phyloP scores from a whole-genome alignment of 805 yeast species.

The Starmerella geochares region DNA sequence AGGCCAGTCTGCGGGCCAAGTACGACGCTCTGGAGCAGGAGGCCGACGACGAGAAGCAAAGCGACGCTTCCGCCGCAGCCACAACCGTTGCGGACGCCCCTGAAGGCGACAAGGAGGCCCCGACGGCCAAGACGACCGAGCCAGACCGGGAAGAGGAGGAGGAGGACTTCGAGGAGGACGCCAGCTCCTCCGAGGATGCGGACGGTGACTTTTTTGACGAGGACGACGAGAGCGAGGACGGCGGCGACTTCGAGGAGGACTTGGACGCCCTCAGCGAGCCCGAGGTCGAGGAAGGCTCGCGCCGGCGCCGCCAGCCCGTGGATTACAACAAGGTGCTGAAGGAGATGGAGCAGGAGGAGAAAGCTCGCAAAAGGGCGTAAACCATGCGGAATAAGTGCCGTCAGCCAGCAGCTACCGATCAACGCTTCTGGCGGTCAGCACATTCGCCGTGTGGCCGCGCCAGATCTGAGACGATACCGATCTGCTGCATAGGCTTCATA shows the following conservation, averaged over 20 bases:
- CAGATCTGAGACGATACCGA: too few species aligned
- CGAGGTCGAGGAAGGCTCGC: slow-evolving; percentile 69
- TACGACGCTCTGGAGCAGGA: slow-evolving; percentile 20
- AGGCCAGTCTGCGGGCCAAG: slow-evolving; percentile 17
- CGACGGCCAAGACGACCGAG: slow-evolving; percentile 30
- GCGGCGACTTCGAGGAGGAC: slow-evolving; percentile 32
- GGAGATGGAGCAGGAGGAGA: slow-evolving; percentile 46
- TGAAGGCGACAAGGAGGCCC: neutral
- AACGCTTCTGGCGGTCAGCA: too few species aligned
- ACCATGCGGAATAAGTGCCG: neutral
- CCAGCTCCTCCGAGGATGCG: slow-evolving; percentile 30
- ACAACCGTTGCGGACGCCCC: too few species aligned
- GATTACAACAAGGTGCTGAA: slow-evolving; percentile 76
- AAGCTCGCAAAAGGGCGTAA: neutral
- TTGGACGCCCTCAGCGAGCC: slow-evolving; percentile 47
- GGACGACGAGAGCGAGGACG: slow-evolving; percentile 50
- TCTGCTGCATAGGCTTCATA: too few species aligned
- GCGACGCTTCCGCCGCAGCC: too few species aligned
- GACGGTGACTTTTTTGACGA: slow-evolving; percentile 51
- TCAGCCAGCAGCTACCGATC: too few species aligned
- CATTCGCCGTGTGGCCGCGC: too few species aligned
- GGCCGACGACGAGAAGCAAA: slow-evolving; percentile 22
- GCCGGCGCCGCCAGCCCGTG: slow-evolving; percentile 82
- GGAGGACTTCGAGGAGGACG: slow-evolving; percentile 35
- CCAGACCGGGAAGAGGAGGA: slow-evolving; percentile 20